Percentiles rank a stretch among this genome's conserved stretches.
These are phyloP conservation scores for Nicotiana sylvestris DNA, from an alignment of 257 asterid species.

Conservation along the genomic window DNA sequence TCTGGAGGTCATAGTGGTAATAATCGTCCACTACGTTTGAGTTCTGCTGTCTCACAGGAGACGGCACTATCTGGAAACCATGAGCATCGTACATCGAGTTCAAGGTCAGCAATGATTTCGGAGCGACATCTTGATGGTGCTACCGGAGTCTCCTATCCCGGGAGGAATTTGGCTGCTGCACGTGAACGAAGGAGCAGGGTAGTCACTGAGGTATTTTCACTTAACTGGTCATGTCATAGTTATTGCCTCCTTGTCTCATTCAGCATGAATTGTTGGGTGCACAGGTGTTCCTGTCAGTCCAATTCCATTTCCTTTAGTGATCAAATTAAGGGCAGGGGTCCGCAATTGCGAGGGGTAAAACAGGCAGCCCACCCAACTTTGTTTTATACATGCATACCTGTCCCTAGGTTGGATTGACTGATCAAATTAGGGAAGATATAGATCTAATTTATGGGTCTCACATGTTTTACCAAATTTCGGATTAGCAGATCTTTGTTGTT, in stretches of 20 bases:
- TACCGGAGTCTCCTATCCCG: conserved; percentile 46
- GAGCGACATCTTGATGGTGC: conserved; percentile 73
- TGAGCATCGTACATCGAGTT: conserved; percentile 37
- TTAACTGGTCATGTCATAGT: not conserved
- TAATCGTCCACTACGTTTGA: conserved; percentile 28
- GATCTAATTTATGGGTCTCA: not conserved
- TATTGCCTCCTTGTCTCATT: not conserved
- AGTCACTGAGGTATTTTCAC: conserved; percentile 62
- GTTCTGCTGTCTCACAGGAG: conserved; percentile 44
- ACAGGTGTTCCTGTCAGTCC: not conserved
- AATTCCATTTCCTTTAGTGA: not conserved
- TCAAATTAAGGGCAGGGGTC: not conserved
- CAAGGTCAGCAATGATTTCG: conserved; percentile 52
- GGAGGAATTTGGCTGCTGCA: conserved; percentile 48
- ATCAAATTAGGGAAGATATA: not conserved
- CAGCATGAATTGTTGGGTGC: not conserved
- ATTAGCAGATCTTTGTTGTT: not conserved
- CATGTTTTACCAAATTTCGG: not conserved
- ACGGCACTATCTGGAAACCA: conserved; percentile 35
- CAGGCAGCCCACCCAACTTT: not conserved
- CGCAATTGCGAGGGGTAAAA: not conserved
- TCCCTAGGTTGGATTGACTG: not conserved
- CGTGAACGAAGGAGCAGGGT: conserved; percentile 74
- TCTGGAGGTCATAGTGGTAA: conserved; percentile 47
- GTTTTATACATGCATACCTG: not conserved